Percentiles rank a stretch among this genome's conserved stretches.
These are phyloP conservation scores for Chlorella sp. DNA, from an alignment of 139 green algal genomes.

Conservation along the genomic window DNA sequence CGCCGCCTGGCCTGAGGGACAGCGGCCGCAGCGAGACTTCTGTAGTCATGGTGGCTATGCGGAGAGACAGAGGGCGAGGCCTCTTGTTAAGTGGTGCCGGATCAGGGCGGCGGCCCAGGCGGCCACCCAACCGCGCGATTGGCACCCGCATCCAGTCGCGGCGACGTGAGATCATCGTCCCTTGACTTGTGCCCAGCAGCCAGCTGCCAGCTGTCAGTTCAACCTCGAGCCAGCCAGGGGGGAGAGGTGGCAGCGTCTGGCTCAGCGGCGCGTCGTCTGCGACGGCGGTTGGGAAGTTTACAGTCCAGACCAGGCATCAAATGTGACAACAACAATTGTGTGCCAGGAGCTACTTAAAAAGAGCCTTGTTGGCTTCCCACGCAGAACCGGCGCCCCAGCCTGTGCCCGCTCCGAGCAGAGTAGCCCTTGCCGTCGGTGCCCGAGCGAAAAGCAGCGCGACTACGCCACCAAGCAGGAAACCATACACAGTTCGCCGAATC, in stretches of 20 bases:
- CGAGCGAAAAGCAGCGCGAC: constrained; percentile 29
- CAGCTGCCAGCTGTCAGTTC: neutral
- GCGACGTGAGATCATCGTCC: neutral
- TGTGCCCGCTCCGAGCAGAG: no score
- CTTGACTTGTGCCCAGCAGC: neutral
- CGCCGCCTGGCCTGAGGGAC: constrained; percentile 57
- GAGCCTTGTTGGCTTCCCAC: no score
- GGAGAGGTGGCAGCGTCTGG: no score
- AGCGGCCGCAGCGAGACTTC: constrained; percentile 53
- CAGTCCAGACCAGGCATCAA: neutral
- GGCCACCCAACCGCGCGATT: neutral
- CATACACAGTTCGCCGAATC: constrained; percentile 26
- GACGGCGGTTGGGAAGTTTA: neutral
- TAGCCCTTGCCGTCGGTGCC: no score
- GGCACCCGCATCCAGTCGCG: neutral
- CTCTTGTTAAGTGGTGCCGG: neutral
- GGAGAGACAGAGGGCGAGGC: neutral
- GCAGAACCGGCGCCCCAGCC: neutral
- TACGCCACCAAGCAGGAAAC: constrained; percentile 20
- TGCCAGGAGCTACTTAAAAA: neutral
- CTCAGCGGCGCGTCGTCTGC: no score
- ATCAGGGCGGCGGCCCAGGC: constrained; percentile 13
- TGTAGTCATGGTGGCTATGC: constrained; percentile 1
- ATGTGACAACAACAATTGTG: neutral
- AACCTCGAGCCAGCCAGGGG: no score